phyloP scores from a whole-genome alignment of 345 rosid genomes.

The Geranium brycei region DNA sequence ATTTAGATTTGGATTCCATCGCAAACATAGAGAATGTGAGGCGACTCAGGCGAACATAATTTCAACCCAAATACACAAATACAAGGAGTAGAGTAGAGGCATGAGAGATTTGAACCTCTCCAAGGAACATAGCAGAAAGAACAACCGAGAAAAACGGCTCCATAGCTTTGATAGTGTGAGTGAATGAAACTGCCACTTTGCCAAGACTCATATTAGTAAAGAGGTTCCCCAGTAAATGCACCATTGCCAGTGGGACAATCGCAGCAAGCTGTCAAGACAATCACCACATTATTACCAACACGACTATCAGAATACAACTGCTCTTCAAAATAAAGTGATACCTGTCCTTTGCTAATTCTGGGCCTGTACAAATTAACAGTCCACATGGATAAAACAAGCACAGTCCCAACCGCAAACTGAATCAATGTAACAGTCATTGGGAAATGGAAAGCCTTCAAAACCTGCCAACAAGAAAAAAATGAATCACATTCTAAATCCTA shows the following conservation, averaged over 20 bases:
- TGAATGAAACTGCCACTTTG: constrained; percentile 95
- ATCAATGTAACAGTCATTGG: constrained; percentile 60
- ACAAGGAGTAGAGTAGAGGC: no score
- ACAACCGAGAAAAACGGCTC: constrained; percentile 96
- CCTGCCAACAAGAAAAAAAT: constrained; percentile 28
- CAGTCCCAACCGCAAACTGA: constrained; percentile 80
- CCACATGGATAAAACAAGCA: constrained; percentile 68
- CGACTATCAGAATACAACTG: no score
- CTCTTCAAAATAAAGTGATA: constrained; percentile 3
- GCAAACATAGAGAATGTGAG: no score
- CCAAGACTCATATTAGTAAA: constrained; percentile 98
- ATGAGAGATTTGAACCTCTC: constrained; percentile 43
- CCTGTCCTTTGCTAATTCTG: constrained; percentile 54
- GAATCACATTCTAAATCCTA: no score
- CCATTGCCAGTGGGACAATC: constrained; percentile 76
- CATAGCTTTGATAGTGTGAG: constrained; percentile 96
- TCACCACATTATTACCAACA: not conserved
- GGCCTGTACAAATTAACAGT: constrained; percentile 66
- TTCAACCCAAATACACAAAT: no score
- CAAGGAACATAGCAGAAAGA: constrained; percentile 85
- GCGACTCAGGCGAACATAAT: no score
- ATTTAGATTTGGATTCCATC: no score
- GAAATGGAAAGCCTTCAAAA: constrained; percentile 60
- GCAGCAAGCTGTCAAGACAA: constrained; percentile 49
- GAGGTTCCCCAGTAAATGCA: constrained; percentile 76